Conservation (phyloP, 2,329 filamentous ascomycete genomes). For the Botrytis byssoidea region DNA sequence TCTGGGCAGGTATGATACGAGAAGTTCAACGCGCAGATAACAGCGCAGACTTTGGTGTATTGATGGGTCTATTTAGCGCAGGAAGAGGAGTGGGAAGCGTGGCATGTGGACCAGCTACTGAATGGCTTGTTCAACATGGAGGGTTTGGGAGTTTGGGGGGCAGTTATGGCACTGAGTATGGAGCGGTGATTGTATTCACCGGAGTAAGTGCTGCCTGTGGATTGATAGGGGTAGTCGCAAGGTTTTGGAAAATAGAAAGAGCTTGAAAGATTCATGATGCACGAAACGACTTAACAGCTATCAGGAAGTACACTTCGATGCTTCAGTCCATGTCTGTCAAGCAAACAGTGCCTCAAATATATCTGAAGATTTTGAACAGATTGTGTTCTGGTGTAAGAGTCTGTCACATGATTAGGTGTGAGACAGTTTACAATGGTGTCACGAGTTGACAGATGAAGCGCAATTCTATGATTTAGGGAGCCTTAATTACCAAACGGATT, state of each 20-base stretch:
- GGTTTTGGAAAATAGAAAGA: neutral
- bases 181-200: slow-evolving; percentile 54
- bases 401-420: neutral
- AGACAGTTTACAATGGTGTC: neutral
- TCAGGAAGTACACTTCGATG: neutral
- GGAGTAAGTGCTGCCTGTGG: slow-evolving; percentile 52
- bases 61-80: slow-evolving; percentile 51
- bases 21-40: slow-evolving; percentile 24
- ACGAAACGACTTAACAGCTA: neutral
- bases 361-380: neutral
- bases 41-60: slow-evolving; percentile 34
- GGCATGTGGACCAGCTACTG: slow-evolving; percentile 55
- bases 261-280: neutral
- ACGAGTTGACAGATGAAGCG: neutral
- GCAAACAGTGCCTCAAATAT: neutral
- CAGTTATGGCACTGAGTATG: slow-evolving; percentile 53
- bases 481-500: neutral
- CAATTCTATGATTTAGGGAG: neutral
- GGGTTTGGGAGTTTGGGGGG: slow-evolving; percentile 42
- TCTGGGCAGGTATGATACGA: slow-evolving; percentile 44
- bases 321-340: neutral
- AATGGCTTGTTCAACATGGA: slow-evolving; percentile 48
- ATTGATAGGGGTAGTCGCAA: slow-evolving; percentile 20
- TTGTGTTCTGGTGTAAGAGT: neutral
- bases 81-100: slow-evolving; percentile 63